A percentile compares a stretch with the other conserved stretches of the same genome.
phyloP scores from a whole-genome alignment of 495 filamentous ascomycete species.

The Copromyces sp. region DNA sequence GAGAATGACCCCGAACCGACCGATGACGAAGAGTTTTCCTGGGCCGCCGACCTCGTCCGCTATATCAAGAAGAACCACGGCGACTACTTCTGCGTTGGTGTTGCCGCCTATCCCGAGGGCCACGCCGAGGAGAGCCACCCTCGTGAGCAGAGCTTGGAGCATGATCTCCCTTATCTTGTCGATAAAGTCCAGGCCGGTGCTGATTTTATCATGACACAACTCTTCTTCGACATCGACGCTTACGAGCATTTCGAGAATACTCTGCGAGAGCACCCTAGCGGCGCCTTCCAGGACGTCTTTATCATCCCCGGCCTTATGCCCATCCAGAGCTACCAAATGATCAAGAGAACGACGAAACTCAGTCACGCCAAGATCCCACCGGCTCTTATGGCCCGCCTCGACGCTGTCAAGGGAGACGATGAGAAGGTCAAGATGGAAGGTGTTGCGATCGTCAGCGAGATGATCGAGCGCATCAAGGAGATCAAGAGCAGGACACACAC shows the following conservation, averaged over 20 bases:
- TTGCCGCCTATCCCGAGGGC: constrained; percentile 90
- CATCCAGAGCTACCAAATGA: constrained; percentile 91
- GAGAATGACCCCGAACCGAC: constrained; percentile 40
- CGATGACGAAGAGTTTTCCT: constrained; percentile 57
- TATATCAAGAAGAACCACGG: constrained; percentile 81
- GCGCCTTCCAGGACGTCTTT: constrained; percentile 74
- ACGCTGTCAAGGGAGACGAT: constrained; percentile 77
- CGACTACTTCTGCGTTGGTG: constrained; percentile 95
- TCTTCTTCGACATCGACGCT: constrained; percentile 83
- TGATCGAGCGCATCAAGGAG: constrained; percentile 59
- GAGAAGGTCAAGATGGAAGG: constrained; percentile 76
- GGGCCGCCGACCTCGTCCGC: constrained; percentile 79
- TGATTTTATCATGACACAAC: constrained; percentile 98
- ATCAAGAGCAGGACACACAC: constrained; percentile 38
- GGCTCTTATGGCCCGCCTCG: constrained; percentile 57
- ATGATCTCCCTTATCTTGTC: constrained; percentile 80
- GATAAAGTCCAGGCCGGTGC: constrained; percentile 88
- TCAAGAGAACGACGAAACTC: constrained; percentile 89
- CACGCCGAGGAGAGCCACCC: constrained; percentile 84
- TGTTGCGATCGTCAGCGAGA: constrained; percentile 60
- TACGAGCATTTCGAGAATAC: constrained; percentile 70
- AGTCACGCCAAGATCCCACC: constrained; percentile 76
- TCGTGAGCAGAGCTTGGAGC: constrained; percentile 62
- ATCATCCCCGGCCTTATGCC: constrained; percentile 97
- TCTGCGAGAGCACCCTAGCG: constrained; percentile 73